These are phyloP conservation scores for Lobosporangium transversale DNA, from an alignment of 192 early-diverging fungal genomes.

Conservation along the genomic window DNA sequence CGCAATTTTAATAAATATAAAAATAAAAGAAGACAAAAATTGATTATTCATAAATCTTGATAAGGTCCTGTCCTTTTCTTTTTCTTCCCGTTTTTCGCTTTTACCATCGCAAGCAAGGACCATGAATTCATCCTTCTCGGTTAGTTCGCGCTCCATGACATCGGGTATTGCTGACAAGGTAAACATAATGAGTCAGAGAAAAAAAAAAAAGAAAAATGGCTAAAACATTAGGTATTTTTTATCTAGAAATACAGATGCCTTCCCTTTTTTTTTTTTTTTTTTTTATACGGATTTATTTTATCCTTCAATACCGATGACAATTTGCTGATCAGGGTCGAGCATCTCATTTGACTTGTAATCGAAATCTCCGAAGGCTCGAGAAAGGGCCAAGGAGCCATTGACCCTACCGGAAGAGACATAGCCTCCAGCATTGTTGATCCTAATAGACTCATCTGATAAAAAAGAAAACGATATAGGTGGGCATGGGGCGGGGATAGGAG, in stretches of 20 bases:
- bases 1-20: too few relatives aligned
- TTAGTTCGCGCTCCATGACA: conserved; percentile 70
- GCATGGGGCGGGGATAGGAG: background rate
- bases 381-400: conserved; percentile 96
- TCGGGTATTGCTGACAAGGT: conserved; percentile 82
- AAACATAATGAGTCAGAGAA: background rate
- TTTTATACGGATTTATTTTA: too few relatives aligned
- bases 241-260: too few relatives aligned
- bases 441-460: conserved; percentile 75
- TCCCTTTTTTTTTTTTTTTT: too few relatives aligned
- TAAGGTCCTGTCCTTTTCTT: too few relatives aligned
- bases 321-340: conserved; percentile 85
- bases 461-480: background rate
- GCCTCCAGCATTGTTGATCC: conserved; percentile 91
- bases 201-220: background rate
- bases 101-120: conserved; percentile 97
- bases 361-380: conserved; percentile 97
- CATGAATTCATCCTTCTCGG: conserved; percentile 87
- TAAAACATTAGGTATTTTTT: background rate
- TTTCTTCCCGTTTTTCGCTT: too few relatives aligned
- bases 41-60: too few relatives aligned
- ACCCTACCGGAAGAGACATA: conserved; percentile 99
- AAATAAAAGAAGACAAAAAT: too few relatives aligned
- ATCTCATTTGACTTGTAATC: conserved; percentile 93
- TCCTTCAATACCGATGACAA: conserved; percentile 93